Evolutionary conservation across 75 land plant species (phyloP).

Genomic region (Larix kaempferi): DNA sequence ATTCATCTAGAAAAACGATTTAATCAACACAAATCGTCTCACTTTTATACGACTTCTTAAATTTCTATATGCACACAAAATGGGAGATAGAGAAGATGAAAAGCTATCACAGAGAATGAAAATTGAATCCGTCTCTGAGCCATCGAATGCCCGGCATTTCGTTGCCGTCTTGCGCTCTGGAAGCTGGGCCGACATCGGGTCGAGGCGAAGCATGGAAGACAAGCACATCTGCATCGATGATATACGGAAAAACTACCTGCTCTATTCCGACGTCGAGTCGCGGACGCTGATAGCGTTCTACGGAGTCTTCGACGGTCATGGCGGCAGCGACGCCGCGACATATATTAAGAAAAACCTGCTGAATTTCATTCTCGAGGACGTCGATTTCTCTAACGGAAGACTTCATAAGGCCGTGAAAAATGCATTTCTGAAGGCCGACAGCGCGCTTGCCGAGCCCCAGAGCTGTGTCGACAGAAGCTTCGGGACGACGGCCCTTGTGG

Average conservation of each 20-base stretch:
- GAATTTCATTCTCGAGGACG: slow-evolving; percentile 57
- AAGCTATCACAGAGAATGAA: too few species aligned
- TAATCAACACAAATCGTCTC: too few species aligned
- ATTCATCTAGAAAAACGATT: too few species aligned
- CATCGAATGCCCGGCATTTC: too few species aligned
- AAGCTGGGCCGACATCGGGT: slow-evolving; percentile 48
- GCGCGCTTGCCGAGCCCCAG: slow-evolving; percentile 45
- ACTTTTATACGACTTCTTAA: too few species aligned
- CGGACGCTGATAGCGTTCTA: slow-evolving; percentile 54
- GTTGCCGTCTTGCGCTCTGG: slow-evolving; percentile 55
- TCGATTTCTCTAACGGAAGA: slow-evolving; percentile 32
- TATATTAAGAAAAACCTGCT: slow-evolving; percentile 60
- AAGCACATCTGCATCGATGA: slow-evolving; percentile 49
- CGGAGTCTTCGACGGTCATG: slow-evolving; percentile 93
- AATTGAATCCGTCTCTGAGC: too few species aligned
- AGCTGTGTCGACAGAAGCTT: slow-evolving; percentile 7
- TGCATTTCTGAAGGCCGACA: slow-evolving; percentile 64
- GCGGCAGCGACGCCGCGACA: slow-evolving; percentile 67
- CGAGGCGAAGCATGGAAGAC: slow-evolving; percentile 50
- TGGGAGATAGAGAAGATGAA: too few species aligned
- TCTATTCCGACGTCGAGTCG: neutral
- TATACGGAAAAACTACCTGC: slow-evolving; percentile 19
- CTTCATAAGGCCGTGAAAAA: slow-evolving; percentile 53
- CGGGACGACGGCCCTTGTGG: slow-evolving; percentile 77
- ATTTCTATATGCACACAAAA: too few species aligned